phyloP scores from a whole-genome alignment of 2,329 filamentous ascomycete species.

The Seiridium unicorne region DNA sequence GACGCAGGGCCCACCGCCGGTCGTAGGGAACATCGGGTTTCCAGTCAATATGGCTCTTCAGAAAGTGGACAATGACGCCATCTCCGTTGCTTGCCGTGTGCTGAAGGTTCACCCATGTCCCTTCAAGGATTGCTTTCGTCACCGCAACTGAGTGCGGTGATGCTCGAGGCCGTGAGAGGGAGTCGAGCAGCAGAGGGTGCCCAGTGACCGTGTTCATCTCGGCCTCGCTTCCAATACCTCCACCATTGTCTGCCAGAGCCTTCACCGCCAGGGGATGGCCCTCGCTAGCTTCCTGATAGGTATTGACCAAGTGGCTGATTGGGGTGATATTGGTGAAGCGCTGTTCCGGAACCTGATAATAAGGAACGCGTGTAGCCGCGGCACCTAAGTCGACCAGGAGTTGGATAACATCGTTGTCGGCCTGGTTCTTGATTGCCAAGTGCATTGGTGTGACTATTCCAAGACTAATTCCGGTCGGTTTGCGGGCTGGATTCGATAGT shows the following conservation, averaged over 20 bases:
- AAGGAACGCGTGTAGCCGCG: background rate
- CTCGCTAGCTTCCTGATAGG: background rate
- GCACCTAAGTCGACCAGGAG: background rate
- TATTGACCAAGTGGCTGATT: background rate
- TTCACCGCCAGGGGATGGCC: background rate
- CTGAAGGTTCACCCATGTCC: background rate
- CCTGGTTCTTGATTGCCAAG: background rate
- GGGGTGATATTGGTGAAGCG: background rate
- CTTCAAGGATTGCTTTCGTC: background rate
- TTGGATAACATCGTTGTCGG: background rate
- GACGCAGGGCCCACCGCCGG: background rate
- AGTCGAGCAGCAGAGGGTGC: constrained; percentile 1
- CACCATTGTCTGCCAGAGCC: background rate
- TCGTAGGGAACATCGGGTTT: background rate
- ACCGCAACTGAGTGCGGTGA: background rate
- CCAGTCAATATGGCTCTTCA: background rate
- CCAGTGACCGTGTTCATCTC: background rate
- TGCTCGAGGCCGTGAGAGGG: background rate
- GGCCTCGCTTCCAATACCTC: background rate
- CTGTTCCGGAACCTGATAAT: background rate
- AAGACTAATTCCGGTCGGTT: background rate
- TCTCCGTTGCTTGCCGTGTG: background rate
- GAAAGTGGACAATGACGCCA: background rate
- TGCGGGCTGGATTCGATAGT: background rate
- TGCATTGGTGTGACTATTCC: background rate